Base-by-base conservation (phyloP, 108 stramenopile genomes). In the Cyclotella cryptica region DNA sequence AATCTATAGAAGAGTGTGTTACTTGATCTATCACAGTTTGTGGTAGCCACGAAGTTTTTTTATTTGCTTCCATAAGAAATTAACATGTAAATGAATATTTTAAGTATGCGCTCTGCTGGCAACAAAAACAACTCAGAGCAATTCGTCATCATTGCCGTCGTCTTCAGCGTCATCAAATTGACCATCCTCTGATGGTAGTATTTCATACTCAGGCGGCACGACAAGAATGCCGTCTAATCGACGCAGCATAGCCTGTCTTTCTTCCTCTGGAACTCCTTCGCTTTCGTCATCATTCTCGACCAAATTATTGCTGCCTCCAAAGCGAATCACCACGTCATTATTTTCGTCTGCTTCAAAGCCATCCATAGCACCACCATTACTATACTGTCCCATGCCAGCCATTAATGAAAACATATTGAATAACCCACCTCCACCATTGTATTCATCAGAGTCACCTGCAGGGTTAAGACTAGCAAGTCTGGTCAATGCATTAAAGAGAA, bases 81-180 rank as follows among this genome's bases (percentile, higher is more conserved):
- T 35, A 35, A 35, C 35, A 35, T 35, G 35, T 35, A 35, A 35
- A 35, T 35, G 35, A 35, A 35, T 6, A 35, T 35, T 5, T 5
- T 35, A 35, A 35, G 35, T 2, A 35, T 35, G 35, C 6, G n/a
- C 47, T n/a, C 2, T 49, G n/a, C 15, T n/a, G n/a, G 9, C 18
- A 49, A 17, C 15, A n/a, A 49, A 49, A n/a, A n/a, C 9, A 9
- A 22, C 27, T 72, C 61, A 84, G 22, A 84, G 75, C 39, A 84
- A 46, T 27, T 79, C 77, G 64, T 86, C 83, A 62, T 71, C n/a
- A n/a, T n/a, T n/a, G n/a, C n/a, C n/a, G n/a, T n/a, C 73, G 27
- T 78, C 72, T 40, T 81, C 84, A n/a, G 86, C 88, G 71, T 88
- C 86, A 65, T 86, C 87, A 84, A 90, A 90, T 52, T 89, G 89